phyloP scores from a whole-genome alignment of 176 grass and related monocot genomes.

The Avena insularis region DNA sequence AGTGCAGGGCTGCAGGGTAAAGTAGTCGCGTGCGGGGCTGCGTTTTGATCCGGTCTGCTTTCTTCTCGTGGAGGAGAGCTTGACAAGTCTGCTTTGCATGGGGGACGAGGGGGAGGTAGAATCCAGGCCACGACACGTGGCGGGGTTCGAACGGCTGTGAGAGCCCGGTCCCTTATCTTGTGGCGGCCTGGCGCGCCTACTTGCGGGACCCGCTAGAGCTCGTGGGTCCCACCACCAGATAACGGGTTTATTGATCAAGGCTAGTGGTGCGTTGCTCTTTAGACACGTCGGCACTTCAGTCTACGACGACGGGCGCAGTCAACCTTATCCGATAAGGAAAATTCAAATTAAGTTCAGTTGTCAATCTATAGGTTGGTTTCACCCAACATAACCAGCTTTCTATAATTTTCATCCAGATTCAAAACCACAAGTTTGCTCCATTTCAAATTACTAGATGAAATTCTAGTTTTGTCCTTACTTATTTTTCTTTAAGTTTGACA shows the following conservation, averaged over 20 bases:
- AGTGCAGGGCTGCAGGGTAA: neutral
- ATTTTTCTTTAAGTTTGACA: no score
- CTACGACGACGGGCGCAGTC: neutral
- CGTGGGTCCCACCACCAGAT: conserved; percentile 13
- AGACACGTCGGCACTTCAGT: neutral
- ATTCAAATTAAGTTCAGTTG: neutral
- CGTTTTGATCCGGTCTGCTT: conserved; percentile 7
- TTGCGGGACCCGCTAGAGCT: neutral
- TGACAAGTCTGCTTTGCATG: conserved; percentile 22
- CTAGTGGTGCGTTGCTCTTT: neutral
- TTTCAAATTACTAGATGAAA: no score
- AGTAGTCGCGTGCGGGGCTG: neutral
- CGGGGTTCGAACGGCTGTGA: neutral
- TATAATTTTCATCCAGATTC: no score
- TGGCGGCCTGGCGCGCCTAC: neutral
- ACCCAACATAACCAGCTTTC: no score
- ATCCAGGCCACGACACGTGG: neutral
- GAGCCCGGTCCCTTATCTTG: conserved; percentile 23
- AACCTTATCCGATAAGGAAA: neutral
- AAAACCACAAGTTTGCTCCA: no score
- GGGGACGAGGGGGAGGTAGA: neutral
- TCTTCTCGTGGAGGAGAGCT: conserved; percentile 14
- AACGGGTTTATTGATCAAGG: neutral
- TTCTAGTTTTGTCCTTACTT: no score
- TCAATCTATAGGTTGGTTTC: neutral